A percentile compares a stretch with the other conserved stretches of the same genome.
These are phyloP conservation scores for Adenanthera pavonina DNA, from an alignment of 306 rosid genomes.

Conservation along the genomic window DNA sequence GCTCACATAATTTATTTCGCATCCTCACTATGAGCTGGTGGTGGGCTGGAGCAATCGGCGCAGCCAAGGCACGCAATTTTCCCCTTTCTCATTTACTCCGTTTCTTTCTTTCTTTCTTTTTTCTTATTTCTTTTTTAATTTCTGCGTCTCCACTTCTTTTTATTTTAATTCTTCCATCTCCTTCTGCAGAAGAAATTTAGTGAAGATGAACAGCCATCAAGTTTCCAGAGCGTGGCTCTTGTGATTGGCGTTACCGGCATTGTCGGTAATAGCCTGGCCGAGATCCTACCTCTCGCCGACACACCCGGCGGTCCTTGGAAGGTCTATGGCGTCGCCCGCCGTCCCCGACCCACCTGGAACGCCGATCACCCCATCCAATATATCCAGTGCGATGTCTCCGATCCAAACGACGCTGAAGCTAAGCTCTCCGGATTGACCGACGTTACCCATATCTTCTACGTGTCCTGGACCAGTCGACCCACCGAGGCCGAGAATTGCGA, in stretches of 20 bases:
- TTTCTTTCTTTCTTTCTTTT: not conserved
- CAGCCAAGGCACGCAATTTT: conserved; percentile 40
- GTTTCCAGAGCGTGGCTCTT: conserved; percentile 23
- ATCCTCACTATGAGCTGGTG: conserved; percentile 11
- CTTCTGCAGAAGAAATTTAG: conserved; percentile 30
- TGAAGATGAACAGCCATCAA: conserved; percentile 20
- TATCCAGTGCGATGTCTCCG: conserved; percentile 32
- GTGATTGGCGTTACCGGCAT: conserved; percentile 36
- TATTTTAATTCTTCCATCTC: not conserved
- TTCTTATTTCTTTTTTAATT: not conserved
- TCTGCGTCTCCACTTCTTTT: not conserved
- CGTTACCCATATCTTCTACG: conserved; percentile 65
- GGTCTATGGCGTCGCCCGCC: conserved; percentile 17
- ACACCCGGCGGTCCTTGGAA: conserved; percentile 27
- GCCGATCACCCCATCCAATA: conserved; percentile 58
- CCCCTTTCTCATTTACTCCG: not conserved
- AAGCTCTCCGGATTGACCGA: conserved; percentile 58
- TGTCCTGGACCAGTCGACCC: conserved; percentile 46
- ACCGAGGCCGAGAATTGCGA: conserved; percentile 5
- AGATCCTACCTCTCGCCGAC: conserved; percentile 11
- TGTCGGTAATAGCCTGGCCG: conserved; percentile 4
- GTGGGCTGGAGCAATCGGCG: conserved; percentile 50
- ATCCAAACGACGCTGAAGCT: conserved; percentile 42
- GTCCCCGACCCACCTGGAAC: conserved; percentile 57
- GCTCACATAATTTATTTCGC: not conserved